Conservation (phyloP, 345 rosid species). For the Brassica nigra region DNA sequence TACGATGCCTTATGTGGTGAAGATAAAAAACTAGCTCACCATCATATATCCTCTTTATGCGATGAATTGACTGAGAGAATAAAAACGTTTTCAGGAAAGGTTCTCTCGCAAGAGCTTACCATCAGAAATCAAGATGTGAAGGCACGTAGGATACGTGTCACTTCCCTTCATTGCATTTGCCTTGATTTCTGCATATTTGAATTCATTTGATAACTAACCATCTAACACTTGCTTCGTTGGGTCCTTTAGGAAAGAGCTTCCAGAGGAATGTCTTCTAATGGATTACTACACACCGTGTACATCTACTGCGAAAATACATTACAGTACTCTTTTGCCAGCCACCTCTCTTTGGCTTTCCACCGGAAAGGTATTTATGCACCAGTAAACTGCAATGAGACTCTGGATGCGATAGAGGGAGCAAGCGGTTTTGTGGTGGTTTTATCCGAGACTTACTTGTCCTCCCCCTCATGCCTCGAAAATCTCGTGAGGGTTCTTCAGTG, state of each 20-base stretch:
- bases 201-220: no score
- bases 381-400: background rate
- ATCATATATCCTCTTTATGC: background rate
- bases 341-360: background rate
- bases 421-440: slow-evolving; percentile 11
- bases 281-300: background rate
- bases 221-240: no score
- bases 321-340: background rate
- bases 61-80: background rate
- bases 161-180: no score
- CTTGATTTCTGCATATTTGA: no score
- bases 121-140: background rate
- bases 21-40: background rate
- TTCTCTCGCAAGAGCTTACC: background rate
- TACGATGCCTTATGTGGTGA: no score
- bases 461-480: background rate
- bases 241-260: background rate
- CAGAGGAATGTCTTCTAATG: background rate
- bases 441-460: background rate
- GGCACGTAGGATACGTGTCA: background rate
- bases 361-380: background rate
- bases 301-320: background rate
- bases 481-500: background rate
- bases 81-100: background rate
- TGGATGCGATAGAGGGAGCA: background rate